These are phyloP conservation scores for Fraxinus baroniana DNA, from an alignment of 305 asterid genomes.

Conservation along the genomic window DNA sequence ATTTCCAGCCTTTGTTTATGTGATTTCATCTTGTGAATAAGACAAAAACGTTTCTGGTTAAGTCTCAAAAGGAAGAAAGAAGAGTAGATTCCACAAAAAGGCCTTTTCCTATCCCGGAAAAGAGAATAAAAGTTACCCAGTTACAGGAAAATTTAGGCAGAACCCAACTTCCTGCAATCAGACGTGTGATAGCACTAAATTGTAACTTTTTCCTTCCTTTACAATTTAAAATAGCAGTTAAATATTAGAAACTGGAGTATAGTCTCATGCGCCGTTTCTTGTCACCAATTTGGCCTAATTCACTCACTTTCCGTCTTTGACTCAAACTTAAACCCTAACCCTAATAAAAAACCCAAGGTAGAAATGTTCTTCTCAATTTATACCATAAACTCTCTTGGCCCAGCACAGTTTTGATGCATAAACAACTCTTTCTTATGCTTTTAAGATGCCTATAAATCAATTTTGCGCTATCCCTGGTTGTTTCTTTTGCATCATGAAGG, in stretches of 20 bases:
- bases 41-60: neutral
- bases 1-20: neutral
- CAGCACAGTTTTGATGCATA: neutral
- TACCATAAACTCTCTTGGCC: neutral
- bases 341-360: constrained; percentile 10
- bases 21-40: neutral
- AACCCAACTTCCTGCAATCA: constrained; percentile 23
- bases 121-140: constrained; percentile 10
- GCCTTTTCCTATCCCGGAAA: constrained; percentile 15
- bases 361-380: neutral
- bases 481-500: constrained; percentile 72
- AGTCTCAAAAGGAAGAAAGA: neutral
- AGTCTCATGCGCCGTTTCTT: constrained; percentile 36
- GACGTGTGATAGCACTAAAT: constrained; percentile 22
- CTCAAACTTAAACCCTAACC: constrained; percentile 22
- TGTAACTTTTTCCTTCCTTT: neutral
- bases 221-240: neutral
- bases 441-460: constrained; percentile 34
- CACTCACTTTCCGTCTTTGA: constrained; percentile 20
- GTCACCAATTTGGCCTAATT: constrained; percentile 31
- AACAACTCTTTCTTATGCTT: constrained; percentile 5
- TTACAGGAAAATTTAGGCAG: constrained; percentile 33
- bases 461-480: constrained; percentile 39
- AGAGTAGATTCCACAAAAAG: constrained; percentile 10
- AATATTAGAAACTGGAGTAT: neutral